These are phyloP conservation scores for Colletotrichum sublineola DNA, from an alignment of 2,329 filamentous ascomycete species.

Conservation along the genomic window DNA sequence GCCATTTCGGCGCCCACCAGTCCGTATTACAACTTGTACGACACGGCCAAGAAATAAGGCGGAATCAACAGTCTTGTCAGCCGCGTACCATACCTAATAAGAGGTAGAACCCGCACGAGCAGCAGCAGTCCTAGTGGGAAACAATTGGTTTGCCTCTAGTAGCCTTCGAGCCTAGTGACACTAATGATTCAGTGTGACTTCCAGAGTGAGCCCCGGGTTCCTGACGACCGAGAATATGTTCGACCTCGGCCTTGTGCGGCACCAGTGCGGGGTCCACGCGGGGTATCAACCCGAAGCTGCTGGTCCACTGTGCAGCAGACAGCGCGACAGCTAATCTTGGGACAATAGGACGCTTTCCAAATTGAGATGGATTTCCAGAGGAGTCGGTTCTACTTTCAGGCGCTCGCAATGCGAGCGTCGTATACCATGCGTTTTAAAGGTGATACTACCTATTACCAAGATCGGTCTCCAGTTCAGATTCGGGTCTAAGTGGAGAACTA, in stretches of 20 bases:
- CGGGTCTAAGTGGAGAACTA: background rate
- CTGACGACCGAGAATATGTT: background rate
- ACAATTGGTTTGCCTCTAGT: background rate
- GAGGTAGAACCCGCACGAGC: background rate
- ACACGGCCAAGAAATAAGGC: background rate
- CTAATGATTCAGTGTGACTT: background rate
- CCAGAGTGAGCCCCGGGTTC: background rate
- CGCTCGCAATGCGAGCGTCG: background rate
- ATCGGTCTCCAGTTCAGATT: background rate
- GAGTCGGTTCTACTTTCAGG: background rate
- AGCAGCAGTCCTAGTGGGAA: background rate
- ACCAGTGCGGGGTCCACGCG: conserved; percentile 24
- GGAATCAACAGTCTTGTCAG: background rate
- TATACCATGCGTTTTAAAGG: background rate
- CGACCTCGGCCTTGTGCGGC: conserved; percentile 22
- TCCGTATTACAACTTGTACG: no score
- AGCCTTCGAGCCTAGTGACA: background rate
- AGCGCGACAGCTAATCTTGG: background rate
- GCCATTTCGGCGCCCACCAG: no score
- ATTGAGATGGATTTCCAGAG: background rate
- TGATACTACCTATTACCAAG: background rate
- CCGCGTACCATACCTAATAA: background rate
- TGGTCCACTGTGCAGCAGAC: background rate
- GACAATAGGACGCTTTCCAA: background rate
- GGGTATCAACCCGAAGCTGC: background rate